Percentiles rank a stretch among this genome's conserved stretches.
Evolutionary conservation across 768 basidiomycete species (phyloP).

Genomic region (Leccinum rimulosum): DNA sequence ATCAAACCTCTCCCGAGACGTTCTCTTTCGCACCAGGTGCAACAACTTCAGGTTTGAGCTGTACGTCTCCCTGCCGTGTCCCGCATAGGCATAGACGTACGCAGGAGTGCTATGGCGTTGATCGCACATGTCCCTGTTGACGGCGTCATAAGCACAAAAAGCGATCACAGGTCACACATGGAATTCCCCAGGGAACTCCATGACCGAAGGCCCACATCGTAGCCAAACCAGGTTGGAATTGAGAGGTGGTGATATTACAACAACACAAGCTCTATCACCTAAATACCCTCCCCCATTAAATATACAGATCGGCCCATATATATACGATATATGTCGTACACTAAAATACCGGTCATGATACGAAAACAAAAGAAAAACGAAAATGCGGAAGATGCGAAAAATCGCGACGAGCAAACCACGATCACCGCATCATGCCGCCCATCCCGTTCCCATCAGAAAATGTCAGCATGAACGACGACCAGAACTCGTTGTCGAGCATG

Average conservation of each 20-base stretch:
- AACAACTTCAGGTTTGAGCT: slow-evolving; percentile 32
- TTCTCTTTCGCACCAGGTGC: slow-evolving; percentile 18
- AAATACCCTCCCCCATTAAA: slow-evolving; percentile 1
- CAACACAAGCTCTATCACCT: background rate
- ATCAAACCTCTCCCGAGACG: slow-evolving; percentile 50
- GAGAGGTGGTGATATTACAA: slow-evolving; percentile 7
- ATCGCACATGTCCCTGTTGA: background rate
- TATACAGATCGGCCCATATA: slow-evolving; percentile 5
- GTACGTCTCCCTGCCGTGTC: background rate
- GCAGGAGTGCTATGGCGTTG: background rate
- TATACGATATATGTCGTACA: slow-evolving; percentile 2
- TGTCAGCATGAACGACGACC: slow-evolving; percentile 41
- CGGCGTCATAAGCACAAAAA: background rate
- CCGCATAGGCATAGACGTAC: background rate
- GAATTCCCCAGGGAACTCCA: background rate
- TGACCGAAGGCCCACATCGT: background rate
- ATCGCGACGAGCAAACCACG: background rate
- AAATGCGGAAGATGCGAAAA: background rate
- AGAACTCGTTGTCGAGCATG: slow-evolving; percentile 43
- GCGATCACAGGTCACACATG: background rate
- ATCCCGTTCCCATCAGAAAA: slow-evolving; percentile 24
- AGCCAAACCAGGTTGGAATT: background rate
- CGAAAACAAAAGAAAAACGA: background rate
- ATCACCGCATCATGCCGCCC: slow-evolving; percentile 9
- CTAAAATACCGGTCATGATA: background rate